These are phyloP conservation scores for Sporothrix mexicana DNA, from an alignment of 2,329 filamentous ascomycete species.

Conservation along the genomic window DNA sequence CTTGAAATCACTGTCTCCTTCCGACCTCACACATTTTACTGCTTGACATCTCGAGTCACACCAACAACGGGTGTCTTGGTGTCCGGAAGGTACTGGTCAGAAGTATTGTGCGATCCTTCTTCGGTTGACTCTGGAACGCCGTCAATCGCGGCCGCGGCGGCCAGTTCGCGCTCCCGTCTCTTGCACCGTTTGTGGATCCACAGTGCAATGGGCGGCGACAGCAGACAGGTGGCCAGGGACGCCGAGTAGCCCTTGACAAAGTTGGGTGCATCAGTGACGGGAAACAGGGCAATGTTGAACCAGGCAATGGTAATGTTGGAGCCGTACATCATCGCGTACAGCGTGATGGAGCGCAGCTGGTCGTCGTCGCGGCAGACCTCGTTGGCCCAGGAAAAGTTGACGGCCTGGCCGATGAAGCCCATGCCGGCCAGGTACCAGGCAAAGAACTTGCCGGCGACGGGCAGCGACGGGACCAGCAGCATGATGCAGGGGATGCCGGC, in stretches of 20 bases:
- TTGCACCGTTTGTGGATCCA: slow-evolving; percentile 9
- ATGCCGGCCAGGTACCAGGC: slow-evolving; percentile 24
- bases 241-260: slow-evolving; percentile 27
- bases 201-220: slow-evolving; percentile 24
- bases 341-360: slow-evolving; percentile 20
- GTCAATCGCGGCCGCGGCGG: neutral
- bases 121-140: neutral
- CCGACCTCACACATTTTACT: neutral
- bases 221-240: slow-evolving; percentile 7
- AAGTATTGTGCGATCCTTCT: neutral
- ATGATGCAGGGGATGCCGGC: slow-evolving; percentile 13
- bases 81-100: neutral
- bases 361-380: slow-evolving; percentile 26
- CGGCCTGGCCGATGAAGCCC: slow-evolving; percentile 8
- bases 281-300: slow-evolving; percentile 27
- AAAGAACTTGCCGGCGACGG: slow-evolving; percentile 26
- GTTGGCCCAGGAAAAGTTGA: slow-evolving; percentile 23
- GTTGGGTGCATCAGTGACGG: slow-evolving; percentile 25
- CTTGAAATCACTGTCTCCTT: too few relatives aligned
- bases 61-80: neutral
- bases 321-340: slow-evolving; percentile 29
- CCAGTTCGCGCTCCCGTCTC: slow-evolving; percentile 3
- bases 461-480: neutral
- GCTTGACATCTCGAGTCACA: neutral
- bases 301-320: slow-evolving; percentile 25